A percentile compares a stretch with the other conserved stretches of the same genome.
phyloP scores from a whole-genome alignment of 2,329 filamentous ascomycete species.

The Cladophialophora chaetospira region DNA sequence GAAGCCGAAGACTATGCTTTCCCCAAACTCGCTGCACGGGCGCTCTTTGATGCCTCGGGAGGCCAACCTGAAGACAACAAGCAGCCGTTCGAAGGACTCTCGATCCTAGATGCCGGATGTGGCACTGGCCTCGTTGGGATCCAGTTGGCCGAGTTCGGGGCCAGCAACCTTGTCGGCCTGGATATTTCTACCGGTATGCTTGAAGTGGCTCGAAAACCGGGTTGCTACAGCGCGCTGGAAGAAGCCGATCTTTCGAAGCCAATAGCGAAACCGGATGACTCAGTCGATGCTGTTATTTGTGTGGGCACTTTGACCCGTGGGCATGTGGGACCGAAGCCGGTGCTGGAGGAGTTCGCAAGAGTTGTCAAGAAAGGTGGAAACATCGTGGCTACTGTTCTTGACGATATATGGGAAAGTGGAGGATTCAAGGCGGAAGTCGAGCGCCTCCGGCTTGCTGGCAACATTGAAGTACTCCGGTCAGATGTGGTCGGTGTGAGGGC shows the following conservation, averaged over 20 bases:
- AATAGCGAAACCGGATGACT: slow-evolving; percentile 43
- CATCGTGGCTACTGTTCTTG: slow-evolving; percentile 55
- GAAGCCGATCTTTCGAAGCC: slow-evolving; percentile 51
- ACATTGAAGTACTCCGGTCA: slow-evolving; percentile 38
- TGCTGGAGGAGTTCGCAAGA: slow-evolving; percentile 54
- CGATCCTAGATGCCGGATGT: slow-evolving; percentile 58
- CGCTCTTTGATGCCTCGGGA: slow-evolving; percentile 26
- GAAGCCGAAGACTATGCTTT: slow-evolving; percentile 45
- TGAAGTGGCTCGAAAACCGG: slow-evolving; percentile 51
- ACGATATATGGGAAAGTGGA: slow-evolving; percentile 52
- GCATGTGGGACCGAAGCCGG: slow-evolving; percentile 54
- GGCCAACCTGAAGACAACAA: neutral
- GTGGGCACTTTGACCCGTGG: slow-evolving; percentile 59
- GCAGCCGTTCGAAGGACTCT: slow-evolving; percentile 28
- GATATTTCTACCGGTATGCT: slow-evolving; percentile 59
- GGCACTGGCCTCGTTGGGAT: slow-evolving; percentile 58
- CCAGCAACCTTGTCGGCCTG: slow-evolving; percentile 54
- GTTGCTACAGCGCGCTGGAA: slow-evolving; percentile 50
- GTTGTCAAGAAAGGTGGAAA: slow-evolving; percentile 48
- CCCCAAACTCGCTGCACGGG: slow-evolving; percentile 43
- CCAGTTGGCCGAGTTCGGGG: slow-evolving; percentile 48
- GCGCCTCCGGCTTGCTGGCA: slow-evolving; percentile 34
- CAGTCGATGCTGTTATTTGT: slow-evolving; percentile 56
- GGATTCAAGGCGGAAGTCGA: slow-evolving; percentile 53
- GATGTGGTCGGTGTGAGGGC: slow-evolving; percentile 14